phyloP scores from a whole-genome alignment of 495 filamentous ascomycete genomes.

The Neurospora africana region DNA sequence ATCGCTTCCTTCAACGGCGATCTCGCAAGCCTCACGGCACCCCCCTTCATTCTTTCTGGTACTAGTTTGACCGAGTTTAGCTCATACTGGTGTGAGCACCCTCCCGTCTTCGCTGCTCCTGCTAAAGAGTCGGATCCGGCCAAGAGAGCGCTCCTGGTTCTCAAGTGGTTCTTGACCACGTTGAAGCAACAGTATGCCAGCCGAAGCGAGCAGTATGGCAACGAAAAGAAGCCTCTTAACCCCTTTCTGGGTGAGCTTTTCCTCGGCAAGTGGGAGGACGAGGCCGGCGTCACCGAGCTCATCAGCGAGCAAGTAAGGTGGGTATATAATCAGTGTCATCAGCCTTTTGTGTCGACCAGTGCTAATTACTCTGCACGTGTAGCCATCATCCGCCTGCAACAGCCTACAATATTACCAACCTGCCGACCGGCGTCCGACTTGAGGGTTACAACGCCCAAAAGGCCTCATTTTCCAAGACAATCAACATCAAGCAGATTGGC shows the following conservation, averaged over 20 bases:
- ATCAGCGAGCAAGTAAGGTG: slow-evolving; percentile 57
- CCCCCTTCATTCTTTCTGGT: slow-evolving; percentile 88
- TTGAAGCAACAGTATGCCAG: slow-evolving; percentile 90
- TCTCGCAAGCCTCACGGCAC: slow-evolving; percentile 84
- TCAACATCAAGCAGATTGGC: slow-evolving; percentile 92
- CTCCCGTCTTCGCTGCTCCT: slow-evolving; percentile 75
- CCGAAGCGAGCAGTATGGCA: slow-evolving; percentile 80
- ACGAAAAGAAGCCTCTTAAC: slow-evolving; percentile 96
- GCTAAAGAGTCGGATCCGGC: slow-evolving; percentile 69
- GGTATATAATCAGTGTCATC: slow-evolving; percentile 1
- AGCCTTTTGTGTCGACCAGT: background rate
- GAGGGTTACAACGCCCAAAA: slow-evolving; percentile 98
- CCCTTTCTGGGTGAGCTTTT: slow-evolving; percentile 88
- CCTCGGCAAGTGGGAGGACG: slow-evolving; percentile 75
- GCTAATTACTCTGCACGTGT: background rate
- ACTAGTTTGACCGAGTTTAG: slow-evolving; percentile 91
- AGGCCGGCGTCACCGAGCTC: slow-evolving; percentile 57
- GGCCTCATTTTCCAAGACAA: slow-evolving; percentile 83
- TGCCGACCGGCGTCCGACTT: slow-evolving; percentile 71
- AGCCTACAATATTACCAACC: slow-evolving; percentile 83
- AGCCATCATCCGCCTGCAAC: slow-evolving; percentile 98
- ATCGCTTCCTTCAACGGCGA: slow-evolving; percentile 96
- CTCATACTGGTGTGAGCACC: slow-evolving; percentile 95
- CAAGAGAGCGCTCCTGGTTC: slow-evolving; percentile 74
- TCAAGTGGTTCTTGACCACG: slow-evolving; percentile 96